Conservation (phyloP, 2,329 filamentous ascomycete species). For the Colletotrichum neosansevieriae region DNA sequence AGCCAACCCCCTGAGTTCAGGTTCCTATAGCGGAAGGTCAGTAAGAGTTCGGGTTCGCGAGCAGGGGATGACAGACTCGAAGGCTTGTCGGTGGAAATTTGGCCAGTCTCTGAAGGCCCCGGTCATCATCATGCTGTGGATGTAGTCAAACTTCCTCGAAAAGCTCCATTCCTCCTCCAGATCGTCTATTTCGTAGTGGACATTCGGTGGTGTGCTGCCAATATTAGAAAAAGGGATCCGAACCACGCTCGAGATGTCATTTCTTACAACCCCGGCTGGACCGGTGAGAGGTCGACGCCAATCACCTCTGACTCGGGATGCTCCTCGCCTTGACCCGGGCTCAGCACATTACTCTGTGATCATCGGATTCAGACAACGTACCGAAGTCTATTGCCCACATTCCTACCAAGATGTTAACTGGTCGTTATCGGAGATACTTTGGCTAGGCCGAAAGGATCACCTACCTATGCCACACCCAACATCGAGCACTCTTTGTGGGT, state of each 20-base stretch:
- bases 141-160: slow-evolving; percentile 49
- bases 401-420: slow-evolving; percentile 46
- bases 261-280: slow-evolving; percentile 52
- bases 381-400: slow-evolving; percentile 66
- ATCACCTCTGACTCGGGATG: slow-evolving; percentile 54
- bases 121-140: slow-evolving; percentile 51
- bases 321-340: slow-evolving; percentile 50
- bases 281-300: slow-evolving; percentile 61
- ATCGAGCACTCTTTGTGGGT: slow-evolving; percentile 58
- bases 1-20: slow-evolving; percentile 52
- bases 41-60: background rate
- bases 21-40: slow-evolving; percentile 31
- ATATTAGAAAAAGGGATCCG: slow-evolving; percentile 23
- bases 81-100: slow-evolving; percentile 44
- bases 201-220: slow-evolving; percentile 54
- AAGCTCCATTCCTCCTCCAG: slow-evolving; percentile 64
- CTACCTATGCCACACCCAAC: slow-evolving; percentile 63
- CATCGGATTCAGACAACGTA: slow-evolving; percentile 21
- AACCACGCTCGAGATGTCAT: background rate
- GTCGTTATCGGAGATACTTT: background rate
- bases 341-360: background rate
- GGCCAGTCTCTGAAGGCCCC: slow-evolving; percentile 47
- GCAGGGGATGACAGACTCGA: slow-evolving; percentile 32
- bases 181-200: slow-evolving; percentile 68
- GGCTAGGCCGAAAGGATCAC: background rate